Evolutionary conservation across 2,329 filamentous ascomycete genomes (phyloP).

Genomic region (Daldinia sp.): DNA sequence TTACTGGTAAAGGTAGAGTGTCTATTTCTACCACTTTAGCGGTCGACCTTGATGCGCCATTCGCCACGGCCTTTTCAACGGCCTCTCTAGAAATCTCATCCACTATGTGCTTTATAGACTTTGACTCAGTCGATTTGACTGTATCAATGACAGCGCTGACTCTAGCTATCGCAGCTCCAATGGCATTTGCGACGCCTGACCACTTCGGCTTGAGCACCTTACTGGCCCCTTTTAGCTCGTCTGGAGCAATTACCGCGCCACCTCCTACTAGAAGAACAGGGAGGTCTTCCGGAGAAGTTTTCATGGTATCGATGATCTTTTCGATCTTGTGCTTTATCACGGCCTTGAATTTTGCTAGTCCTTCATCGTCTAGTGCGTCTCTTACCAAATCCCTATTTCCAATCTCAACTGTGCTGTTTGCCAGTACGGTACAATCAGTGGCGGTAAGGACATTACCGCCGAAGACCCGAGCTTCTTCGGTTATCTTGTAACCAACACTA

Average conservation of each 20-base stretch:
- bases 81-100: conserved; percentile 57
- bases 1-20: conserved; percentile 64
- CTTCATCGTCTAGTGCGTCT: conserved; percentile 44
- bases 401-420: conserved; percentile 53
- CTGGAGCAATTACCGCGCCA: conserved; percentile 69
- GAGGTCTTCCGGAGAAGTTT: conserved; percentile 69
- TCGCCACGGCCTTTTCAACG: conserved; percentile 58
- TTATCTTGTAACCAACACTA: conserved; percentile 70
- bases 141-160: conserved; percentile 68
- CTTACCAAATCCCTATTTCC: conserved; percentile 54
- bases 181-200: conserved; percentile 72
- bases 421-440: conserved; percentile 65
- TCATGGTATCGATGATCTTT: conserved; percentile 68
- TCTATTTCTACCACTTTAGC: conserved; percentile 66
- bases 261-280: conserved; percentile 73
- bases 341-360: conserved; percentile 44
- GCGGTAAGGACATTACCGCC: conserved; percentile 68
- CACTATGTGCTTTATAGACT: conserved; percentile 54
- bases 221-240: conserved; percentile 67
- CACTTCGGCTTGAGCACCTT: conserved; percentile 67
- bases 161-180: conserved; percentile 72
- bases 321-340: conserved; percentile 49
- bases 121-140: conserved; percentile 61
- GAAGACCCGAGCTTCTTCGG: conserved; percentile 66
- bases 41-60: conserved; percentile 59